Base-by-base conservation (phyloP, 169 alveolate species). In the Cryptosporidium tyzzeri region DNA sequence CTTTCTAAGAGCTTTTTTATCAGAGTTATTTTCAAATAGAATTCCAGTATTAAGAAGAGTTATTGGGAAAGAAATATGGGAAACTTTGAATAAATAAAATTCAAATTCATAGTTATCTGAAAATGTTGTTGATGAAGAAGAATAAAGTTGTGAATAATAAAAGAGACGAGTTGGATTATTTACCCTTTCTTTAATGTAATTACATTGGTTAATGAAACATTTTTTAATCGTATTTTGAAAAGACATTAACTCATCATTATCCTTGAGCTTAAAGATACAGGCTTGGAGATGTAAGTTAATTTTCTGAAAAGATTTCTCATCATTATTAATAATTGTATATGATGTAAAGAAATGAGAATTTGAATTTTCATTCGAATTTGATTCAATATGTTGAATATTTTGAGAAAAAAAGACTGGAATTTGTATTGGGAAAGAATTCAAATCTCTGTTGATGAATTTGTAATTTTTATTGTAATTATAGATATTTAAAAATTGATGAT, bases 321-420 rank as follows among this genome's bases (percentile, higher is more conserved):
- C 71, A 33, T 65, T 65, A 39, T 61, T 41, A 21, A n/a, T 67
- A 33, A 39, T 55, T 16, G 75, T 80, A 39, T 61, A 80, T 0
- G 89, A 80, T 16, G 69, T 80, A 41, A 80, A 59, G 39, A 80
- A 80, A 44, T 73, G 86, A 1, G 86, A 58, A 55, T 29, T 73
- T 12, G 26, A 31, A 0, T 10, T 65, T 61, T 65, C 35, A 59
- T 62, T 61, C 23, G 51, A 29, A 39, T 39, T 44, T 18, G 18
- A 6, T 14, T 59, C 75, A 10, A 29, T 0, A 14, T 8, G n/a
- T 29, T 59, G 65, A 1, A 44, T 23, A 14, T 37, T 26, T 31
- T 45, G 75, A 14, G 62, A 61, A 80, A 80, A 80, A 31, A 59
- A 80, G 35, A 80, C 68, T 37, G 89, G 89, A 5, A 80, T 33